A percentile compares a stretch with the other conserved stretches of the same genome.
Evolutionary conservation across 2,329 filamentous ascomycete species (phyloP).

Genomic region (Intubia oerlemansii): DNA sequence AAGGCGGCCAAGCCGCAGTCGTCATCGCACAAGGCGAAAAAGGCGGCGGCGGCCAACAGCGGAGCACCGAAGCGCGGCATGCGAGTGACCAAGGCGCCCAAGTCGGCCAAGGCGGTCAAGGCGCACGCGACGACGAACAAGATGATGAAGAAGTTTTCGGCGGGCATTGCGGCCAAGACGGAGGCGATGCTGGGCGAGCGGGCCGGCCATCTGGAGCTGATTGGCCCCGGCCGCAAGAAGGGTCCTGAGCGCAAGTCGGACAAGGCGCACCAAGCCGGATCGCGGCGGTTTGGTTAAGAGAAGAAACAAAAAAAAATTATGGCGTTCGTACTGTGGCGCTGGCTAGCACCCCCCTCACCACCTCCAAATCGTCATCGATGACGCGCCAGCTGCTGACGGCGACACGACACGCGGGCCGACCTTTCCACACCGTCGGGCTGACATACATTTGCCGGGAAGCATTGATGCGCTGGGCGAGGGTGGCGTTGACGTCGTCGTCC

Average conservation of each 20-base stretch:
- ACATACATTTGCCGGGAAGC: conserved; percentile 55
- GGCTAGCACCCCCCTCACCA: conserved; percentile 45
- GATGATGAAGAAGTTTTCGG: conserved; percentile 30
- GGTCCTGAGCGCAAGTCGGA: conserved; percentile 6
- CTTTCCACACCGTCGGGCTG: conserved; percentile 61
- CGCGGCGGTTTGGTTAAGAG: conserved; percentile 34
- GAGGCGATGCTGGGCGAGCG: conserved; percentile 36
- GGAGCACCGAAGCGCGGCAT: conserved; percentile 16
- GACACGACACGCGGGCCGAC: conserved; percentile 53
- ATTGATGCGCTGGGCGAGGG: conserved; percentile 55
- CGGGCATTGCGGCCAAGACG: conserved; percentile 30
- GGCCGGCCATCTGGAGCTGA: conserved; percentile 36
- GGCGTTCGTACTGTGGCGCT: no score
- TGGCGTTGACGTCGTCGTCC: conserved; percentile 38
- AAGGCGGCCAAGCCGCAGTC: conserved; percentile 17
- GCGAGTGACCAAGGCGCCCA: conserved; percentile 28
- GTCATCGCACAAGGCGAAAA: conserved; percentile 13
- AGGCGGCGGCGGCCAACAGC: conserved; percentile 16
- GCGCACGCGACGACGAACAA: conserved; percentile 24
- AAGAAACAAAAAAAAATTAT: no score
- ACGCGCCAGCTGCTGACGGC: conserved; percentile 75
- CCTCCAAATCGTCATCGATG: conserved; percentile 41
- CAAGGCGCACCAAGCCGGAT: conserved; percentile 21
- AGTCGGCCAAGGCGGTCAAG: conserved; percentile 12
- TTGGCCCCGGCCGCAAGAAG: conserved; percentile 31